Conservation (phyloP, 129 eudicot genomes). For the Artemisia argyi region DNA sequence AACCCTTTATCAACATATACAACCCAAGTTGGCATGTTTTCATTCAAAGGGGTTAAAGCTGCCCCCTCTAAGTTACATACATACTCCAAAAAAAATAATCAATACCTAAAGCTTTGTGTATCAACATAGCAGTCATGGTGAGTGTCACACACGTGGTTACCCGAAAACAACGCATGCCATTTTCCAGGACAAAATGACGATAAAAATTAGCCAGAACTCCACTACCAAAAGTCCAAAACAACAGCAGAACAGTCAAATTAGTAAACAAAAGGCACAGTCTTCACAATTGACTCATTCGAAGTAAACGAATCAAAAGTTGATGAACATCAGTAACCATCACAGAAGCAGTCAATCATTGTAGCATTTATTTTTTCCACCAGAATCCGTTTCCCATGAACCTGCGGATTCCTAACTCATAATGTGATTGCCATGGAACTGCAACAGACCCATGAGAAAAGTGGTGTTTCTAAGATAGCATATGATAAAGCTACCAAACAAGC, state of each 20-base stretch:
- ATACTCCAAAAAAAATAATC: no score
- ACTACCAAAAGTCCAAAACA: not conserved
- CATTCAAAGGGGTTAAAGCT: no score
- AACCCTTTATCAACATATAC: no score
- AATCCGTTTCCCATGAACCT: slow-evolving; percentile 1
- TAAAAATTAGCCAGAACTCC: not conserved
- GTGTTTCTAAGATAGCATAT: not conserved
- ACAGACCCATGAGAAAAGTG: not conserved
- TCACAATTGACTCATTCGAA: not conserved
- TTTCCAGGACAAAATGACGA: not conserved
- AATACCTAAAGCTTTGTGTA: not conserved
- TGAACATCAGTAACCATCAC: not conserved
- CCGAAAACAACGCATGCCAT: not conserved
- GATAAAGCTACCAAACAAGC: not conserved
- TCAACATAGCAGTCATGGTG: slow-evolving; percentile 5
- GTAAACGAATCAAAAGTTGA: not conserved
- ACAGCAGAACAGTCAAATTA: not conserved
- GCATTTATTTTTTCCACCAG: not conserved
- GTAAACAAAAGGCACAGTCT: not conserved
- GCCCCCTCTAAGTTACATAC: no score
- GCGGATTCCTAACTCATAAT: not conserved
- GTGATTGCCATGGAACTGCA: slow-evolving; percentile 5
- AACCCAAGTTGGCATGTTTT: no score
- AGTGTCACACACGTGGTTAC: slow-evolving; percentile 4
- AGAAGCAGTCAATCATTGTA: not conserved